These are phyloP conservation scores for Erodium trifolium DNA, from an alignment of 441 rosid species.

Conservation along the genomic window DNA sequence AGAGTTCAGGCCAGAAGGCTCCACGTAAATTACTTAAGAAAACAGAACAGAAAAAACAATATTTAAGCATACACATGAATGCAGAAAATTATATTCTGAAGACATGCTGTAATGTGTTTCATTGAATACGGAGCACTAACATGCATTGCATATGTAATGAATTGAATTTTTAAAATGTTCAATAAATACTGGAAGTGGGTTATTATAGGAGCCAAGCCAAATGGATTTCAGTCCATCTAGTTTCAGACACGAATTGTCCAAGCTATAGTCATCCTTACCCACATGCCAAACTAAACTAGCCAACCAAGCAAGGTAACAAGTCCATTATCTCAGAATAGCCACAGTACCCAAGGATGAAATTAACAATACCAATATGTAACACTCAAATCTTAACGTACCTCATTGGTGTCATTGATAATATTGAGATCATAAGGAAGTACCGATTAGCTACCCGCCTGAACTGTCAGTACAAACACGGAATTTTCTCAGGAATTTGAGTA, in stretches of 20 bases:
- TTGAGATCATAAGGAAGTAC: slow-evolving; percentile 87
- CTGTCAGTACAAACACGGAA: slow-evolving; percentile 48
- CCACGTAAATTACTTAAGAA: not conserved
- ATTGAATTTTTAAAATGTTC: not conserved
- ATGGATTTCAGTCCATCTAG: not conserved
- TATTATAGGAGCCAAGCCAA: not conserved
- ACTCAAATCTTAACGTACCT: slow-evolving; percentile 41
- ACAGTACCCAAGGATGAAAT: slow-evolving; percentile 9
- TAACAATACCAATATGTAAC: slow-evolving; percentile 9
- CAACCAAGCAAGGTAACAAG: slow-evolving; percentile 2
- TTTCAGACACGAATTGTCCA: not conserved
- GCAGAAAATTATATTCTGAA: not conserved
- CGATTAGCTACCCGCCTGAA: slow-evolving; percentile 98
- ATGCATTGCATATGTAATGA: not conserved
- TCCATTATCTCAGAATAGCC: not conserved
- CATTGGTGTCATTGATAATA: slow-evolving; percentile 85
- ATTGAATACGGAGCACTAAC: not conserved
- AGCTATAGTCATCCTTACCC: not conserved
- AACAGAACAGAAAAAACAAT: not conserved
- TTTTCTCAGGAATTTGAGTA: slow-evolving; percentile 29
- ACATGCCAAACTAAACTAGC: not conserved
- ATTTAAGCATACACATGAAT: not conserved
- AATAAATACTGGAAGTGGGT: not conserved
- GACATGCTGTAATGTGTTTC: not conserved
- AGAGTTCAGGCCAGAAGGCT: not conserved